phyloP scores from a whole-genome alignment of 331 rosid genomes.

The Stylosanthes scabra region DNA sequence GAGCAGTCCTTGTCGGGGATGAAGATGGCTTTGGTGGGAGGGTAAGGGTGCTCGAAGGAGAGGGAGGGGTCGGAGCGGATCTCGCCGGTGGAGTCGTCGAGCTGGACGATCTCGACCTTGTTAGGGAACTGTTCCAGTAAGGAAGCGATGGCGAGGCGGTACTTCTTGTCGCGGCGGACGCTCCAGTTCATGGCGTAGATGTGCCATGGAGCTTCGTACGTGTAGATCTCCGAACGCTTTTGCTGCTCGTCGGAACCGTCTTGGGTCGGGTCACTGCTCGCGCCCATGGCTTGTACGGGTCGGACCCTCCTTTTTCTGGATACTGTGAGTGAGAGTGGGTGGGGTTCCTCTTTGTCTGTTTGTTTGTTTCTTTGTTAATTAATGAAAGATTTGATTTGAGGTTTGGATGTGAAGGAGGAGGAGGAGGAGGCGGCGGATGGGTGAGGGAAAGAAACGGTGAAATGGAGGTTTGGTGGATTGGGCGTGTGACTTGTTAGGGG shows the following conservation, averaged over 20 bases:
- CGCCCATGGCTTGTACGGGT: constrained; percentile 54
- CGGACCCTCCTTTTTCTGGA: too few species aligned
- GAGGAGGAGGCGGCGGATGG: not conserved
- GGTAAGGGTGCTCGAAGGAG: constrained; percentile 94
- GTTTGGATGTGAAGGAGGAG: too few species aligned
- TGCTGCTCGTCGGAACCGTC: constrained; percentile 93
- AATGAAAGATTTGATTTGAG: not conserved
- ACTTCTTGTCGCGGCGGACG: constrained; percentile 95
- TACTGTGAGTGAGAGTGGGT: not conserved
- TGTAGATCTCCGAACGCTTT: constrained; percentile 97
- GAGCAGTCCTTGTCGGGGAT: constrained; percentile 95
- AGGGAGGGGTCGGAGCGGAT: constrained; percentile 82
- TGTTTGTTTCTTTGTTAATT: too few species aligned
- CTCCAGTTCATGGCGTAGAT: constrained; percentile 99
- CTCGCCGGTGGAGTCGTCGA: constrained; percentile 94
- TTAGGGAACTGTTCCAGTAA: constrained; percentile 79
- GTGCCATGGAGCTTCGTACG: constrained; percentile 97
- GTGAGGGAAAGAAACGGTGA: too few species aligned
- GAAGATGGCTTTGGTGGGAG: constrained; percentile 90
- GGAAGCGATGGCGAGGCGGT: constrained; percentile 91
- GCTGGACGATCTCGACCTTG: constrained; percentile 92
- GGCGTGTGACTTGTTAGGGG: not conserved
- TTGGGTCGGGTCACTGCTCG: constrained; percentile 73
- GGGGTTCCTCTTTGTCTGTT: not conserved
- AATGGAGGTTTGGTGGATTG: too few species aligned